Evolutionary conservation across 495 filamentous ascomycete species (phyloP), one percentile per base, ranked within the genome.

Genomic region (Podospora appendiculata): DNA sequence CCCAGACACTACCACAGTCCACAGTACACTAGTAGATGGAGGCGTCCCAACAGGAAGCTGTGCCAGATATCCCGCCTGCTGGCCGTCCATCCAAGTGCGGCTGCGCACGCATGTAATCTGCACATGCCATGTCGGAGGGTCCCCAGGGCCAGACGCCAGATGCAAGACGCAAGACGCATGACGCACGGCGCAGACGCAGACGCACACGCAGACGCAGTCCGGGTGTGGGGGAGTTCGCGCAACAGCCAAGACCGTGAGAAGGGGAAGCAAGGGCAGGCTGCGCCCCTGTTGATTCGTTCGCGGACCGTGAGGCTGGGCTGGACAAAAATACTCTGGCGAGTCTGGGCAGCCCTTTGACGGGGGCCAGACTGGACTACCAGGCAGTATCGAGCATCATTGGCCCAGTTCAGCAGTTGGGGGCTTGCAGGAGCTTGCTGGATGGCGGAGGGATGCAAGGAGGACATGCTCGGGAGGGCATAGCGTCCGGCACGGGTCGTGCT

Each of bases 361-460:
- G 25, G 25, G 2, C 25, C 5, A 25, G 25, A 5, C 25, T 2
- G 5, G 25, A 25, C 25, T 25, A 25, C 25, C 25, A 25, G 25
- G 25, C 25, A 25, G 5, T 25, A 25, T 25, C 25, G 41, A n/a
- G 32, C 45, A 18, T 19, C 41, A 56, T 56, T 56, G 53, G 49
- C 44, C 53, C 40, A 32, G 16, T 41, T 33, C 42, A 32, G 32
- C 13, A 25, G 32, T 19, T 44, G 32, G 19, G 8, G 25, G 25
- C 25, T 25, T 25, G 25, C 25, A 25, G 25, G 25, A 25, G 25
- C 25, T 13, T 35, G 25, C 14, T 9, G 18, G 17, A 3, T n/a
- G 38, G 51, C 46, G 52, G 48, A 51, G 43, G 53, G 53, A 16
- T 46, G 47, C 33, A 55, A 50, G 53, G 42, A 39, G 51, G 25